These are phyloP conservation scores for Didymella lethalis DNA, from an alignment of 2,329 filamentous ascomycete genomes.

Conservation along the genomic window DNA sequence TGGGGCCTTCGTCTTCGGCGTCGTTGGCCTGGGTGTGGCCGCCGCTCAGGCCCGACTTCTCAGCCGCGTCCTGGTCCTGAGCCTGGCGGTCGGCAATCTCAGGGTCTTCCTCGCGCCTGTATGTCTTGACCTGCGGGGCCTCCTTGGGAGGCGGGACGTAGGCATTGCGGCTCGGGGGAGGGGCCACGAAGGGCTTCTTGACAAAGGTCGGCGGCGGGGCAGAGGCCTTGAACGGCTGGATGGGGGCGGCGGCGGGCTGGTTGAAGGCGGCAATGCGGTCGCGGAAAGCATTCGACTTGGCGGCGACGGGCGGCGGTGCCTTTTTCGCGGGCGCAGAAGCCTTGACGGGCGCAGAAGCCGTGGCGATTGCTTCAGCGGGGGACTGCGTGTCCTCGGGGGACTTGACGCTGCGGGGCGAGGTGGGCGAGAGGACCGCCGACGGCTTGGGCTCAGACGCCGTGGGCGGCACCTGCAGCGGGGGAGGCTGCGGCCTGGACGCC, in stretches of 20 bases:
- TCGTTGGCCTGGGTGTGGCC: slow-evolving; percentile 51
- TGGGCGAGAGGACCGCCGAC: slow-evolving; percentile 33
- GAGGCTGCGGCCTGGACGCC: slow-evolving; percentile 50
- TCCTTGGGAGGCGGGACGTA: slow-evolving; percentile 85
- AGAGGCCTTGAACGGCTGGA: slow-evolving; percentile 85
- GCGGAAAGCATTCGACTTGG: slow-evolving; percentile 89
- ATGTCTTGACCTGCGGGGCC: slow-evolving; percentile 74
- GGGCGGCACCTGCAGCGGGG: slow-evolving; percentile 44
- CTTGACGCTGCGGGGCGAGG: slow-evolving; percentile 37
- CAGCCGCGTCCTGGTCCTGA: slow-evolving; percentile 71
- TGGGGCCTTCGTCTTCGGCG: slow-evolving; percentile 77
- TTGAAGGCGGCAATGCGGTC: slow-evolving; percentile 99
- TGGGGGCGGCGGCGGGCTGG: slow-evolving; percentile 81
- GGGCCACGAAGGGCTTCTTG: slow-evolving; percentile 96
- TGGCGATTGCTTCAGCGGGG: slow-evolving; percentile 49
- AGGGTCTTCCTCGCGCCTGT: slow-evolving; percentile 87
- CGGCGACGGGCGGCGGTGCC: slow-evolving; percentile 71
- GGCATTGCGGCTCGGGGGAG: slow-evolving; percentile 89
- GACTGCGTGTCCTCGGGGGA: slow-evolving; percentile 31
- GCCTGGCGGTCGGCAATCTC: slow-evolving; percentile 67
- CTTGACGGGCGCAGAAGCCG: slow-evolving; percentile 51
- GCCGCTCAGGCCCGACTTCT: slow-evolving; percentile 69
- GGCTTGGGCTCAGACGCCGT: slow-evolving; percentile 35
- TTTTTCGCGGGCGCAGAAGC: slow-evolving; percentile 56
- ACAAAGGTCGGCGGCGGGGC: slow-evolving; percentile 73